These are phyloP conservation scores for Solanum bulbocastanum DNA, from an alignment of 257 asterid species.

Conservation along the genomic window DNA sequence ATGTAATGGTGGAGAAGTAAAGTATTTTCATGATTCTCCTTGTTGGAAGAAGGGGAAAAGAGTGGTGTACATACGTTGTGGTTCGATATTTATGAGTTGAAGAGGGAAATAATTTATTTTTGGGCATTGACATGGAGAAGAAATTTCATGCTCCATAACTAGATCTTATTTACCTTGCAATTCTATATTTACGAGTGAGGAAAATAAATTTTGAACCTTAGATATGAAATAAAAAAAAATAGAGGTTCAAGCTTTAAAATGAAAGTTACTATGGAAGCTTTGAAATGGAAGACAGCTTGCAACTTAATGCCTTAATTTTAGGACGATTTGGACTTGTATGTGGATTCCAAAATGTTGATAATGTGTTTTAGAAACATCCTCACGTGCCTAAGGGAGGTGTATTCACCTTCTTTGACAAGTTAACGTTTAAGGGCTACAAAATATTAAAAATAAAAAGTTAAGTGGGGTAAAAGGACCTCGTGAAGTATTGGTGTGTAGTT, in stretches of 20 bases:
- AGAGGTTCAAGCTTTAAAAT: background rate
- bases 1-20: conserved; percentile 49
- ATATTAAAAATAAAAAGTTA: background rate
- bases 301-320: background rate
- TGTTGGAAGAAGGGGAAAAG: conserved; percentile 86
- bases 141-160: background rate
- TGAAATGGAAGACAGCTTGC: background rate
- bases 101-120: background rate
- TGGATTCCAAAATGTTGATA: background rate
- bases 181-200: background rate
- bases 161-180: background rate
- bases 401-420: background rate
- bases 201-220: background rate
- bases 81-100: background rate
- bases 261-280: background rate
- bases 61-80: conserved; percentile 56
- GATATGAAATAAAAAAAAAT: background rate
- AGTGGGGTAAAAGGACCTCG: background rate
- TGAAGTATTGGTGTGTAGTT: background rate
- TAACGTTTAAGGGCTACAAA: background rate
- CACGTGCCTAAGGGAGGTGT: background rate
- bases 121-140: background rate
- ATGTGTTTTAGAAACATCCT: background rate
- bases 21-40: conserved; percentile 75
- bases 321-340: background rate